Percentiles rank a stretch among this genome's conserved stretches.
phyloP scores from a whole-genome alignment of 2,329 filamentous ascomycete genomes.

The Fusarium sp. region DNA sequence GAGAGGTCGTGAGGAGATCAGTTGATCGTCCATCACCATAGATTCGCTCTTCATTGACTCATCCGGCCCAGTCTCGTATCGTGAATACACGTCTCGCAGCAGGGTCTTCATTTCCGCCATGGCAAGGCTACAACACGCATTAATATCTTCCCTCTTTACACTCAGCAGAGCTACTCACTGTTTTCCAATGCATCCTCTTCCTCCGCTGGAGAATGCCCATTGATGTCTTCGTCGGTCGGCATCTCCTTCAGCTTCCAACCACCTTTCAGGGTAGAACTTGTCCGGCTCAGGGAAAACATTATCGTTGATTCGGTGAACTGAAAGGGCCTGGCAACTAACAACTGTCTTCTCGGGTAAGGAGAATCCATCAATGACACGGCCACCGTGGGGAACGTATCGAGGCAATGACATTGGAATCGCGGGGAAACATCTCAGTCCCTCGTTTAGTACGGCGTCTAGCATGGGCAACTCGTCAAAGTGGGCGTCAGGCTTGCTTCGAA shows the following conservation, averaged over 20 bases:
- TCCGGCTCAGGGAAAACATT: conserved; percentile 84
- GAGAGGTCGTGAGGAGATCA: conserved; percentile 73
- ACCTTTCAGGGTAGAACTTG: conserved; percentile 82
- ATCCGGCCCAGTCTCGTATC: conserved; percentile 67
- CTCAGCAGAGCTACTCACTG: conserved; percentile 63
- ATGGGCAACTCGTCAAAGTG: conserved; percentile 65
- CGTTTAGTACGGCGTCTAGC: conserved; percentile 72
- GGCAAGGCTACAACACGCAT: conserved; percentile 58
- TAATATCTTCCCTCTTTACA: not conserved
- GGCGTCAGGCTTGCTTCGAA: conserved; percentile 55
- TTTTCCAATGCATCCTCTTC: conserved; percentile 73
- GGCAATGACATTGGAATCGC: conserved; percentile 76
- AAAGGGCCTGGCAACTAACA: conserved; percentile 72
- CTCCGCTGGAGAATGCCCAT: conserved; percentile 75
- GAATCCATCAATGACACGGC: conserved; percentile 66
- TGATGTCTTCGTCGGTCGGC: conserved; percentile 73
- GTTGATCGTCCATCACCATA: conserved; percentile 75
- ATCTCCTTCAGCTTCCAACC: conserved; percentile 81
- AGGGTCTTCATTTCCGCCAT: conserved; percentile 76
- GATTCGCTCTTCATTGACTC: conserved; percentile 63
- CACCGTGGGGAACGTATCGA: conserved; percentile 66
- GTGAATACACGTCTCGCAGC: conserved; percentile 70
- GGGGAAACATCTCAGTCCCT: conserved; percentile 71
- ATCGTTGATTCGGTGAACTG: conserved; percentile 67
- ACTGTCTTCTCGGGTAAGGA: conserved; percentile 65